Evolutionary conservation across 192 early-diverging fungal species (phyloP), one percentile per base, ranked within the genome.

Genomic region (Backusella australiensis): DNA sequence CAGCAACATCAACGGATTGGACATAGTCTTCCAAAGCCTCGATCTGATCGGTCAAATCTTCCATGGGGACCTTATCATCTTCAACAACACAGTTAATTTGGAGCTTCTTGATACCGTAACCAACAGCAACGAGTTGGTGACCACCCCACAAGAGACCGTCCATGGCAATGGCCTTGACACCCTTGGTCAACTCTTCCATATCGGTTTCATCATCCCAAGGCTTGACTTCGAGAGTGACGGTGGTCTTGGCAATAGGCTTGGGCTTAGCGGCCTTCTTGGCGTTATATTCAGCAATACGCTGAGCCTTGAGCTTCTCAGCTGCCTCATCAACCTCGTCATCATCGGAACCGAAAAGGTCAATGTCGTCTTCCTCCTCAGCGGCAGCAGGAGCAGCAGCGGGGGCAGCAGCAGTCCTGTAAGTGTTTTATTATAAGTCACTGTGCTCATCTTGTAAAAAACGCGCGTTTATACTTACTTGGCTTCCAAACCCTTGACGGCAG

Each of bases 191-290:
- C 39, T 84, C 94, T 44, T 78, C 88, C 89, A 98, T 93, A 75
- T 92, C 87, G 71, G 96, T 98, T 77, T 97, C 96, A 86, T 97
- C 95, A 85, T 97, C 97, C 97, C 97, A 98, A 71, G 96, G 96
- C 93, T 98, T 97, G 82, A 98, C 91, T 77, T 97, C 97, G 41
- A 96, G 90, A 82, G 91, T 90, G 81, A 97, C 85, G 86, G 93
- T 89, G 79, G 96, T 96, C 91, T 97, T 98, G 86, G 96, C 96
- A 78, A 90, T 89, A 71, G 90, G 85, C 84, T 91, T 92, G 73
- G 95, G 95, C 88, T 90, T 92, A 86, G 89, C 90, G 74, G 93
- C 92, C 93, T 98, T 97, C 90, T 94, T 96, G 77, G 88, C 92
- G 75, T 88, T 82, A 90, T 98, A 98, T 81, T 93, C 97, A 53